A percentile compares a stretch with the other conserved stretches of the same genome.
Conservation (phyloP, 2,329 filamentous ascomycete species). For the Venturia effusa region DNA sequence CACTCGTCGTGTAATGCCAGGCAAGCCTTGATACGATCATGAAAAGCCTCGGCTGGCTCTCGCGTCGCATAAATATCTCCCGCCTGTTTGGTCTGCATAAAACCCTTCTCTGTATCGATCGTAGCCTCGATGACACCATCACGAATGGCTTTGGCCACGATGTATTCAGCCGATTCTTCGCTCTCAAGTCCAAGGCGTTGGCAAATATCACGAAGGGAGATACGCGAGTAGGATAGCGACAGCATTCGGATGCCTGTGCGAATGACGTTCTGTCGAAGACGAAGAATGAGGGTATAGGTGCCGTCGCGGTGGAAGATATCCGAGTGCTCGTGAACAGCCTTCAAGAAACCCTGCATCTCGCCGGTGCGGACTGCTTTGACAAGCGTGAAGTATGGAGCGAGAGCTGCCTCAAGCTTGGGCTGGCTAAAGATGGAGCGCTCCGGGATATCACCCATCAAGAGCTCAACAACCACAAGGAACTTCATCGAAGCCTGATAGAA, state of each 20-base stretch:
- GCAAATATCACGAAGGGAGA: slow-evolving; percentile 94
- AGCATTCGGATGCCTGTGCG: slow-evolving; percentile 99
- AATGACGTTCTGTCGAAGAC: slow-evolving; percentile 95
- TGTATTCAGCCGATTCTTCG: slow-evolving; percentile 97
- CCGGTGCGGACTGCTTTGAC: slow-evolving; percentile 95
- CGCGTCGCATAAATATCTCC: slow-evolving; percentile 92
- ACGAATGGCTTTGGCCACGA: slow-evolving; percentile 95
- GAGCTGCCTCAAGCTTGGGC: slow-evolving; percentile 70
- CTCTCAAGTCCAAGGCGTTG: slow-evolving; percentile 86
- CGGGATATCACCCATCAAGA: slow-evolving; percentile 97
- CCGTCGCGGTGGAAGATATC: slow-evolving; percentile 84
- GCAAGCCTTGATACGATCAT: slow-evolving; percentile 89
- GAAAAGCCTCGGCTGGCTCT: slow-evolving; percentile 94
- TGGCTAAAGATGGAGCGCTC: slow-evolving; percentile 91
- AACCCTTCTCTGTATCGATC: slow-evolving; percentile 78
- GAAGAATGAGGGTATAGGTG: slow-evolving; percentile 90
- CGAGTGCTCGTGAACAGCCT: slow-evolving; percentile 69
- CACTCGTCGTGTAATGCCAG: slow-evolving; percentile 91
- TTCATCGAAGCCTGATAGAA: slow-evolving; percentile 96
- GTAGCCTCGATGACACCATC: slow-evolving; percentile 94
- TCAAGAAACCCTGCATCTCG: slow-evolving; percentile 87
- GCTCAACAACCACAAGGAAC: slow-evolving; percentile 88
- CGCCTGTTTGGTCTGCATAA: slow-evolving; percentile 93
- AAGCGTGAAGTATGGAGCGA: slow-evolving; percentile 87
- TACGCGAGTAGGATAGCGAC: slow-evolving; percentile 94